Evolutionary conservation across 352 stramenopile species (phyloP), one percentile per base, ranked within the genome.

Genomic region (Albugo laibachii): DNA sequence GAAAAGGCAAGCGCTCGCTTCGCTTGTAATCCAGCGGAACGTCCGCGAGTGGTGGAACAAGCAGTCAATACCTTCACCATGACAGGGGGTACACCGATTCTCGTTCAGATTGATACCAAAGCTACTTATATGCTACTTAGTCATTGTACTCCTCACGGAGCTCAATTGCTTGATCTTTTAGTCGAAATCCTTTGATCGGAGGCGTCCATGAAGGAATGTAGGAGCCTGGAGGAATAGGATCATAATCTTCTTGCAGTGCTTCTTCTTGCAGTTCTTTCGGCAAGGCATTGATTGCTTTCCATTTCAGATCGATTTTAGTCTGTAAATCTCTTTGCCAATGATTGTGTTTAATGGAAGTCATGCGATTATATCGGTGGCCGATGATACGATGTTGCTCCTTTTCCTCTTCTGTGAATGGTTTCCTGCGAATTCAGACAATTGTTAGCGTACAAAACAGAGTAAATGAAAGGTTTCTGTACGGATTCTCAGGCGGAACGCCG

Each of bases 231-330:
- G 80, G 77, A 15, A 71, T 50, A 10, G 74, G 58, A 44, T 68
- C 58, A 14, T 66, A 52, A 53, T 94, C 81, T 20, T 65, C 50
- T 44, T 89, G 68, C 24, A 88, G 43, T 20, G 81, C 81, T 50
- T 92, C 81, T 6, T 61, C 59, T 61, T 91, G 78, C 47, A 93
- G 53, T 43, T 91, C 66, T 14, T 49, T 62, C 12, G 78, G 81
- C 36, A 94, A 61, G 45, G 78, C 72, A 51, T 89, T 89, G 61
- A 93, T 94, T 19, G 81, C 81, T 20, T 79, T 79, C 77, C 80
- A 91, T 61, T 92, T 92, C 37, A 94, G 64, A 59, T 92, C 80
- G 55, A 94, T 91, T 69, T 94, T 94, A 51, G 68, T 91, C 61
- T 89, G 80, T 57, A 94, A 43, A 62, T 92, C 77, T 46, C 74